Evolutionary conservation across 768 basidiomycete genomes (phyloP).

Genomic region (Termitomyces sp.): DNA sequence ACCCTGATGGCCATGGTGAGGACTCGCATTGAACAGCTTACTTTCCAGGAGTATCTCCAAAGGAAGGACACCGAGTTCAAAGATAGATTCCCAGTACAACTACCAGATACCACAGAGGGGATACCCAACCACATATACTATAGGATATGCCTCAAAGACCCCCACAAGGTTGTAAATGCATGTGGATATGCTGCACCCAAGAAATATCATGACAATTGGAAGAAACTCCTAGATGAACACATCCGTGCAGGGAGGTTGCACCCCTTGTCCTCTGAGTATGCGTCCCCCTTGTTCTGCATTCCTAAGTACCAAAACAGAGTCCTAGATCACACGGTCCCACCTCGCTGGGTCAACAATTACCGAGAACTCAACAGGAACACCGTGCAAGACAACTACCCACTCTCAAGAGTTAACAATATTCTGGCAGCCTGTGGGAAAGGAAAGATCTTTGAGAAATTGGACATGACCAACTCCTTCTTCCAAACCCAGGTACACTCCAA

Average conservation of each 20-base stretch:
- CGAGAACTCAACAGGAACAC: background rate
- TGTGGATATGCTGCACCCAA: no score
- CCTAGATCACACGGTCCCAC: background rate
- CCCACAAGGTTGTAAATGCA: background rate
- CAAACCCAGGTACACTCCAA: no score
- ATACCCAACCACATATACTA: background rate
- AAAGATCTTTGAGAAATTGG: no score
- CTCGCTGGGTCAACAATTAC: background rate
- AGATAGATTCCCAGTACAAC: no score
- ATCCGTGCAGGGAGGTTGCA: background rate
- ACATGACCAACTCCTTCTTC: no score
- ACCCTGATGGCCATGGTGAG: no score
- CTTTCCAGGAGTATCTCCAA: background rate
- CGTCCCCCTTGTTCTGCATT: slow-evolving; percentile 16
- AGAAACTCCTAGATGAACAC: no score
- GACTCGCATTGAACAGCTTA: no score
- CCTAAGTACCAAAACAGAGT: background rate
- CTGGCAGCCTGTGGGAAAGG: no score
- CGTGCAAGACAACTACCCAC: no score
- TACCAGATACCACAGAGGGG: background rate
- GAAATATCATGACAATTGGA: no score
- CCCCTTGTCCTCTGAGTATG: slow-evolving; percentile 16
- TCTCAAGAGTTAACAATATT: no score
- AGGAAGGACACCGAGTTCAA: background rate
- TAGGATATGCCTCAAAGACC: background rate